Evolutionary conservation across 2,329 filamentous ascomycete species (phyloP), one percentile per base, ranked within the genome.

Genomic region (Arthrobotrys sinensis): DNA sequence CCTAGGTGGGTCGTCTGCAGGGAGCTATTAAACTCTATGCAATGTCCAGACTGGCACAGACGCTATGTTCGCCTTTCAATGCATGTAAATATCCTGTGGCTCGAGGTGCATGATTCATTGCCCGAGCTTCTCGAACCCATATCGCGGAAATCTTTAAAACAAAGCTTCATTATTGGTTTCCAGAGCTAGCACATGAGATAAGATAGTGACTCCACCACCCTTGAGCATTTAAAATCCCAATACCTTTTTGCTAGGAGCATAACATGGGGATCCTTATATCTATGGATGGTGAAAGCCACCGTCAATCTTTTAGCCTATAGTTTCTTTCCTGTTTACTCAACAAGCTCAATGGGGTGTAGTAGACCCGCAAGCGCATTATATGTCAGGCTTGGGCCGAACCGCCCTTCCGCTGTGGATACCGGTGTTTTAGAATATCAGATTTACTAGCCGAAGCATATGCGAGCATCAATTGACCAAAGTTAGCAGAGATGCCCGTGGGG

Each of bases 321-420:
- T 19, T 48, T 21, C 5, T 21, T 52, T 52, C 34, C 24, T 28
- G 50, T 55, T 55, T 55, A 55, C 50, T 36, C 50, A 55, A 55
- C 50, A 36, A n/a, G 14, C 45, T 48, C 45, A 5, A 36, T 16
- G 16, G 16, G 24, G n/a, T 14, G 2, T 45, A 45, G 45, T 32
- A 7, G 14, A 16, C 19, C 46, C 21, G 48, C 48, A 52, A 32
- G 21, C 28, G 24, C 48, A 32, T 52, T 28, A 52, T 52, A 55
- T 12, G 14, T 24, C 8, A 55, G 50, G 50, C 50, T 36, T 55
- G 50, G 50, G 50, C 50, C 50, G 50, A 55, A 55, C 50, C 50
- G 50, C 28, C 50, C 34, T 34, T 24, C 50, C 50, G 50, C 14
- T 55, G 50, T 55, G 50, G 50, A 19, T 55, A 34, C 24, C 16